Percentiles rank a stretch among this genome's conserved stretches.
Evolutionary conservation across 2,329 filamentous ascomycete species (phyloP).

Genomic region (Diplocarpon rosae): DNA sequence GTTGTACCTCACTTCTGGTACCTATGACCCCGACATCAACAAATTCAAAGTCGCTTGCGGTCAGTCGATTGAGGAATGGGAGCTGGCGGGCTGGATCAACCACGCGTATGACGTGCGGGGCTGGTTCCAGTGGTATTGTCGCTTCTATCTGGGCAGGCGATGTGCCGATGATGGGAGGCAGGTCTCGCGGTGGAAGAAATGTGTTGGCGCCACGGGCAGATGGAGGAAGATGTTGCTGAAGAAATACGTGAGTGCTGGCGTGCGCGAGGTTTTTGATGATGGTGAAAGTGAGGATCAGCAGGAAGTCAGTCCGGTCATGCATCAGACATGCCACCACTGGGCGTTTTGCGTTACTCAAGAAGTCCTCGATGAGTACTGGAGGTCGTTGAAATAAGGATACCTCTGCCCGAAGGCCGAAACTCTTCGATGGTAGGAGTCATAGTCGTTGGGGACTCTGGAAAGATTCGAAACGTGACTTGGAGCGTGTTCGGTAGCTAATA

Average conservation of each 20-base stretch:
- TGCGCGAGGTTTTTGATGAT: constrained; percentile 37
- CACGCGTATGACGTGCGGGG: constrained; percentile 41
- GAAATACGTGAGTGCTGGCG: constrained; percentile 37
- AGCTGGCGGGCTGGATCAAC: constrained; percentile 43
- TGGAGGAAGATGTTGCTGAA: constrained; percentile 41
- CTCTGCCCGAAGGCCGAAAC: no score
- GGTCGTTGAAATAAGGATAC: constrained; percentile 2
- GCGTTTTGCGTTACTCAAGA: constrained; percentile 40
- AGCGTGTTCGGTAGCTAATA: no score
- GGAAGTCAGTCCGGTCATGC: constrained; percentile 43
- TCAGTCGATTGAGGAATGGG: constrained; percentile 44
- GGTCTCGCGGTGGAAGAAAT: constrained; percentile 38
- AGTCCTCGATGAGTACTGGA: constrained; percentile 38
- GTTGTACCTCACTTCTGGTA: constrained; percentile 5
- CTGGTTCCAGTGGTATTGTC: constrained; percentile 21
- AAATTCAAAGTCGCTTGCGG: constrained; percentile 42
- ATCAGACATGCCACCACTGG: constrained; percentile 48
- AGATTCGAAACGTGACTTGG: no score
- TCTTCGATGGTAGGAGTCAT: no score
- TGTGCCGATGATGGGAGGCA: constrained; percentile 9
- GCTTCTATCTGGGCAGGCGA: constrained; percentile 7
- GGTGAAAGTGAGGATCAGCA: constrained; percentile 27
- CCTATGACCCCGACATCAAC: constrained; percentile 38
- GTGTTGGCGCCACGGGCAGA: constrained; percentile 39
- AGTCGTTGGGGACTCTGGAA: no score